Conservation (phyloP, 805 yeast genomes). For the Suhomyces sp. region DNA sequence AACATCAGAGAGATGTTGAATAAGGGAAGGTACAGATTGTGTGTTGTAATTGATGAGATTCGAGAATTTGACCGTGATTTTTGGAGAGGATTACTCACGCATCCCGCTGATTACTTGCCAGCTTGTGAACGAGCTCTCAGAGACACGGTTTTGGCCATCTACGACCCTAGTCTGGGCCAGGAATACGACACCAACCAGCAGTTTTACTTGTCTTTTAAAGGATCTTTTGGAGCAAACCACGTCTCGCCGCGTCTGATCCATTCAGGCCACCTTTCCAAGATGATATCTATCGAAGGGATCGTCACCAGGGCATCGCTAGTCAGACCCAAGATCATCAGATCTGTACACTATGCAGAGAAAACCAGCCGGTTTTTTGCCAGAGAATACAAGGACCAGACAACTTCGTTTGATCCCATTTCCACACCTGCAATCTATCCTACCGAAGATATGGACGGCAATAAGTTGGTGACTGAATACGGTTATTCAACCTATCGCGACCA, state of each 20-base stretch:
- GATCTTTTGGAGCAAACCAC: slow-evolving; percentile 86
- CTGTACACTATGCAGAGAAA: slow-evolving; percentile 88
- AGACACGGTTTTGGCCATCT: slow-evolving; percentile 72
- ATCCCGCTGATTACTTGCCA: slow-evolving; percentile 84
- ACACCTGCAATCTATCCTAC: slow-evolving; percentile 89
- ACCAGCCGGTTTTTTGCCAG: slow-evolving; percentile 84
- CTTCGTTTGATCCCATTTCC: slow-evolving; percentile 79
- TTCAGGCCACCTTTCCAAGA: slow-evolving; percentile 70
- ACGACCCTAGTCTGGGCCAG: slow-evolving; percentile 53
- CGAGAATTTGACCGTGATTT: slow-evolving; percentile 76
- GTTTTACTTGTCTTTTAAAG: slow-evolving; percentile 77
- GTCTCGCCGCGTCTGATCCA: slow-evolving; percentile 86
- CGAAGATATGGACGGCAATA: slow-evolving; percentile 88
- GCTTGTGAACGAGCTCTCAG: slow-evolving; percentile 84
- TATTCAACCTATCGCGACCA: slow-evolving; percentile 90
- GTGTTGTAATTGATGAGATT: slow-evolving; percentile 80
- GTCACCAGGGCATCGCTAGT: slow-evolving; percentile 92
- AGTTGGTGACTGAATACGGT: slow-evolving; percentile 87
- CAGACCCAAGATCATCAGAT: slow-evolving; percentile 85
- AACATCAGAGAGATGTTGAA: slow-evolving; percentile 71
- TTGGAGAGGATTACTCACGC: slow-evolving; percentile 71
- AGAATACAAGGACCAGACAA: slow-evolving; percentile 89
- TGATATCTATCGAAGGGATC: slow-evolving; percentile 91
- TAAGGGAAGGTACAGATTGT: slow-evolving; percentile 62
- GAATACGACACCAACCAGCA: slow-evolving; percentile 59